Evolutionary conservation across 164 flowering plant species (phyloP).

Genomic region (Litsea cubeba): DNA sequence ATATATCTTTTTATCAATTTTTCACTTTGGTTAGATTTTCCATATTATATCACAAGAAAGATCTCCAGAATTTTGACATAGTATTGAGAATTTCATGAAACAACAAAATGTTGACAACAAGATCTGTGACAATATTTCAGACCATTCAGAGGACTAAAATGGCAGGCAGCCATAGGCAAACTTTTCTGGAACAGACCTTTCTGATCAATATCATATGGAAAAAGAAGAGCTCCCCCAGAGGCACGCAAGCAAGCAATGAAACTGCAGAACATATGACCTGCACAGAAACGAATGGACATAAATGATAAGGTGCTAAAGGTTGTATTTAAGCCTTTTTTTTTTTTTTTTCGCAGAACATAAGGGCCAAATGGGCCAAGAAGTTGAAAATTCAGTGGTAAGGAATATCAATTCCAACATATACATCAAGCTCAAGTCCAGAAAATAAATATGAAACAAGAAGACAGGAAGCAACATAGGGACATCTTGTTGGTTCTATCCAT

Average conservation of each 20-base stretch:
- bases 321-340: neutral
- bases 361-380: neutral
- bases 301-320: neutral
- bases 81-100: no score
- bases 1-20: no score
- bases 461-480: no score
- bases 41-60: no score
- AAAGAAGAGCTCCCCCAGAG: constrained; percentile 87
- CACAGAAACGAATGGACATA: constrained; percentile 8
- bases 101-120: no score
- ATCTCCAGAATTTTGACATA: no score
- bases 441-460: neutral
- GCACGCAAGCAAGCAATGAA: constrained; percentile 81
- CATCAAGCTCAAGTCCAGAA: neutral
- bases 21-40: no score
- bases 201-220: constrained; percentile 88
- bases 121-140: neutral
- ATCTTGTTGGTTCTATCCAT: no score
- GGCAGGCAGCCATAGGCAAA: neutral
- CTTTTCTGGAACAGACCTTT: constrained; percentile 51
- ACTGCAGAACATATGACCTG: constrained; percentile 87
- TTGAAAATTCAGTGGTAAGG: neutral
- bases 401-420: neutral
- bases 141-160: neutral
- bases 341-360: neutral